These are phyloP conservation scores for Fallopia convolvulus DNA, from an alignment of 148 eudicot species.

Conservation along the genomic window DNA sequence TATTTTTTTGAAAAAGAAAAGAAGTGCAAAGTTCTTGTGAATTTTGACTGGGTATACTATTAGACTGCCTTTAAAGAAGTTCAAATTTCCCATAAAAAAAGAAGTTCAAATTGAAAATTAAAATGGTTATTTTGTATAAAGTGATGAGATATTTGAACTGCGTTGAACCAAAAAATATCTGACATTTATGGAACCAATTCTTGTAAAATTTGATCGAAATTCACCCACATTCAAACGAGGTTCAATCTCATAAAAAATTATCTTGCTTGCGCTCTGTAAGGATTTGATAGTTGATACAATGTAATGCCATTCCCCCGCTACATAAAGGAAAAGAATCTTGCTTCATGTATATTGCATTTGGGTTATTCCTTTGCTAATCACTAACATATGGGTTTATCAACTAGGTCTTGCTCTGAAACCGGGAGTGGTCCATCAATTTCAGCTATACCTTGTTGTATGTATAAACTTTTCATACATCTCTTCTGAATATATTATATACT, in stretches of 20 bases:
- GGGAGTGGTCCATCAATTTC: constrained; percentile 68
- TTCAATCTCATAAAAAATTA: not conserved
- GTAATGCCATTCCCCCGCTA: not conserved
- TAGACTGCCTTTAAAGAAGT: not conserved
- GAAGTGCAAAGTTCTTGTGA: not conserved
- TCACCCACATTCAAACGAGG: not conserved
- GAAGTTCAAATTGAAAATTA: not conserved
- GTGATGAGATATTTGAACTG: not conserved
- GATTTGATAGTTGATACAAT: not conserved
- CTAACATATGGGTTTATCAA: constrained; percentile 12
- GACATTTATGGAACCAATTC: not conserved
- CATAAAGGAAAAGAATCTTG: not conserved
- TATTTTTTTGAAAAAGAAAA: not conserved
- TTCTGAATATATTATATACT: not conserved
- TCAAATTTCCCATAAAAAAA: not conserved
- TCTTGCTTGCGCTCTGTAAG: not conserved
- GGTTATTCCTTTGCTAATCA: not conserved
- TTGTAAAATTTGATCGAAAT: not conserved
- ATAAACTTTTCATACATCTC: not conserved
- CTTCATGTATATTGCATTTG: not conserved
- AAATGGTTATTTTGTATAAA: not conserved
- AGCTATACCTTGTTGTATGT: constrained; percentile 53
- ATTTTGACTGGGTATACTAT: not conserved
- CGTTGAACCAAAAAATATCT: not conserved
- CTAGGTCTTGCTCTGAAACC: constrained; percentile 92